Evolutionary conservation across 2,329 filamentous ascomycete species (phyloP), one percentile per base, ranked within the genome.

Genomic region (Celoporthe dispersa): DNA sequence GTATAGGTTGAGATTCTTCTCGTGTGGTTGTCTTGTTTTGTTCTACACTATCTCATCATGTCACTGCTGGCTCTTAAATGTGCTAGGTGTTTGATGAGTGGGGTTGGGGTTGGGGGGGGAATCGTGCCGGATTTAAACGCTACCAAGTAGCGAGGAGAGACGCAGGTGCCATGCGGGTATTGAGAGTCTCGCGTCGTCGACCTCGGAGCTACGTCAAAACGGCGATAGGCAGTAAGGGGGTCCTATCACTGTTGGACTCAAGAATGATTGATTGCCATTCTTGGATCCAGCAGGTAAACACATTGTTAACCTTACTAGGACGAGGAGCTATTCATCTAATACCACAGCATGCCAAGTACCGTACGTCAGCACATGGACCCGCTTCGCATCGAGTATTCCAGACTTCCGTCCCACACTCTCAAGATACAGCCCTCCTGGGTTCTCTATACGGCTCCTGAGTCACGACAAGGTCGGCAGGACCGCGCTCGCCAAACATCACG

Each of bases 401-500:
- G n/a, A n/a, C n/a, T n/a, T 31, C 3, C 11, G 6, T 5, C 7
- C 14, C 25, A 55, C 12, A 55, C n/a, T 55, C 2, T n/a, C 14
- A 33, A 19, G 53, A 33, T 33, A 11, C 25, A 53, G 48, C 48
- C 25, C 25, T 25, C n/a, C 8, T 25, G 8, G 25, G 12, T 55
- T 31, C 25, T 31, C 51, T 12, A 12, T 12, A 55, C 25, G 25
- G 51, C 8, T 28, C n/a, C 25, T 19, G 25, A 31, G 51, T 7
- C 11, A 55, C 12, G n/a, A 8, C 12, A 31, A 14, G 25, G 25
- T 14, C 51, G 51, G n/a, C 51, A 25, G 39, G 25, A 59, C 41
- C 12, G 41, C 28, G 55, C 28, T 25, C 19, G 55, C 60, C 33
- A 57, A 51, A 62, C 48, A 53, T 53, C 63, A 53, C 63, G 28